Evolutionary conservation across 352 stramenopile genomes (phyloP).

Genomic region (Phytopythium litorale): DNA sequence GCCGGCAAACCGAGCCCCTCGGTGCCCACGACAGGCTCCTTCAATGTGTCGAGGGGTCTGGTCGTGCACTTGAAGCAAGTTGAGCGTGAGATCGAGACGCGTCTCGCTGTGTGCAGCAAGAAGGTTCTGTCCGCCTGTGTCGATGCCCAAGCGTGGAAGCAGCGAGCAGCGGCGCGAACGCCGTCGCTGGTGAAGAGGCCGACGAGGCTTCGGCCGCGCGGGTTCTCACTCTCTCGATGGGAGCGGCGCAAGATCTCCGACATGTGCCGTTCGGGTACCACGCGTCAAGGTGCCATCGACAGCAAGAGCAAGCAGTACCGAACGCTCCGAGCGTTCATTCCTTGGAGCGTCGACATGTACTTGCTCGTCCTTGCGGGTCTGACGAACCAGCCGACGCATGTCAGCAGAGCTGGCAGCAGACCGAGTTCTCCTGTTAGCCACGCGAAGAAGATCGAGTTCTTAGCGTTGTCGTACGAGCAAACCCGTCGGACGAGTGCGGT

Average conservation of each 20-base stretch:
- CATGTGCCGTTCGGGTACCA: slow-evolving; percentile 4
- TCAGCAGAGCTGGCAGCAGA: neutral
- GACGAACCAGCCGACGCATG: neutral
- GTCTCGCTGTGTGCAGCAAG: slow-evolving; percentile 55
- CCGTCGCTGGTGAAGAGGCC: slow-evolving; percentile 28
- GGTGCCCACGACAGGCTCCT: neutral
- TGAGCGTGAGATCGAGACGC: slow-evolving; percentile 35
- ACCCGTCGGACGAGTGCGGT: slow-evolving; percentile 37
- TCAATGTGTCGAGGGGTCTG: slow-evolving; percentile 27
- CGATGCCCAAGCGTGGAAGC: slow-evolving; percentile 28
- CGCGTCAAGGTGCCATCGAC: neutral
- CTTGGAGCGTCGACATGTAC: slow-evolving; percentile 80
- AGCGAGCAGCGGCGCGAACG: neutral
- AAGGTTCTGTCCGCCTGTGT: slow-evolving; percentile 56
- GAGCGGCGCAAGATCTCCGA: slow-evolving; percentile 33
- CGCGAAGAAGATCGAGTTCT: slow-evolving; percentile 12
- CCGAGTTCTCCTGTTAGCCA: neutral
- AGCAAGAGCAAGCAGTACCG: slow-evolving; percentile 19
- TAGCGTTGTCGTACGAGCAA: slow-evolving; percentile 58
- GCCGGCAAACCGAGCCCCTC: neutral
- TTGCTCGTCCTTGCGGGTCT: slow-evolving; percentile 51
- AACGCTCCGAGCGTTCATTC: slow-evolving; percentile 62
- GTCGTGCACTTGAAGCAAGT: slow-evolving; percentile 50
- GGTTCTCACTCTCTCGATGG: slow-evolving; percentile 33
- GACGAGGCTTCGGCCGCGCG: slow-evolving; percentile 34